Base-by-base conservation (phyloP, 169 alveolate species). In the Plasmodium sp. region DNA sequence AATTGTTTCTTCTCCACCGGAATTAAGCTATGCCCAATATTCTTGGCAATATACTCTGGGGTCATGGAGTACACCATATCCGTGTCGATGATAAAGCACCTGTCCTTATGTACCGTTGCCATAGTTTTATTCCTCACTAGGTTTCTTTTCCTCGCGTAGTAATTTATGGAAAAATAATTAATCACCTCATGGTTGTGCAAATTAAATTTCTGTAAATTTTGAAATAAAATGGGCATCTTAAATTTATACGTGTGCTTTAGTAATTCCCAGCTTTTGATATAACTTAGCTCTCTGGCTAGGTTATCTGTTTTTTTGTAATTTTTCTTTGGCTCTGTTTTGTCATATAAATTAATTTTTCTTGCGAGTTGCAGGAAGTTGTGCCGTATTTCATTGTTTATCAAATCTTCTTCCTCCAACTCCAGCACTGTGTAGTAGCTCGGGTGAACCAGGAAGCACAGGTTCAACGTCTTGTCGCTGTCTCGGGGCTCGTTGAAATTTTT, bases 41-140 rank as follows among this genome's bases (percentile, higher is more conserved):
- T 86, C 9, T 34, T 74, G 0, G 93, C 22, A 18, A 86, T 86
- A 67, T 48, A 77, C 14, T 86, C 93, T 16, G 93, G 93, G 6
- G 93, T 86, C 93, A 86, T 86, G 48, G 93, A 86, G 43, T 86
- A 86, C 31, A 86, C 27, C 93, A 86, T 86, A 54, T 86, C 86
- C 58, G 62, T 86, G 81, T 86, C 93, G 54, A 86, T 5, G 22
- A 86, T 75, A 86, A 86, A 86, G 75, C 93, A 77, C 27, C 45
- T 86, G 34, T 56, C 73, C 33, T 34, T 86, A 10, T 54, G n/a
- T 33, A 84, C 31, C 14, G 51, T 22, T 75, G 58, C 48, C 62
- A 84, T 31, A 34, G 36, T 83, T 71, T 86, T 54, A 41, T 71
- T 77, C 45, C 93, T 36, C 2, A 86, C 86, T 16, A 86, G 27